Conservation (phyloP, 352 stramenopile genomes). For the Phytophthora gonapodyides region DNA sequence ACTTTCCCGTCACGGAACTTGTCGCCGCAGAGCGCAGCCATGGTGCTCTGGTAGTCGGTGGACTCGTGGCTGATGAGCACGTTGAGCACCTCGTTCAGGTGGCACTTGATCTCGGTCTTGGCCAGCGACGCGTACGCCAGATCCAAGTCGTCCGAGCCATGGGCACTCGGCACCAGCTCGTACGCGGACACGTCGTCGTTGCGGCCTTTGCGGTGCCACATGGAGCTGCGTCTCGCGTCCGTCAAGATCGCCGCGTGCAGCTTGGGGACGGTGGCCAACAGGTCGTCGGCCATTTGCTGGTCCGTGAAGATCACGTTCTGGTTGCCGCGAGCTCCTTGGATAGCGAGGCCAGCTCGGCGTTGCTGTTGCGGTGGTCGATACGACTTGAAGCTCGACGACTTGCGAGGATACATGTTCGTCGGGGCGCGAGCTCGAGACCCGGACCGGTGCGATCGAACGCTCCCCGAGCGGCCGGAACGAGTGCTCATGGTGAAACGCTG, state of each 20-base stretch:
- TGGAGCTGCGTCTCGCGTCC: constrained; percentile 22
- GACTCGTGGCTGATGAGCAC: constrained; percentile 56
- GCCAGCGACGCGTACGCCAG: constrained; percentile 47
- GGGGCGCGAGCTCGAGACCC: constrained; percentile 11
- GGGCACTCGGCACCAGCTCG: constrained; percentile 35
- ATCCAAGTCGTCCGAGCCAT: constrained; percentile 42
- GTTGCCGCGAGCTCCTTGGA: constrained; percentile 26
- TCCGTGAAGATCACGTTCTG: constrained; percentile 38
- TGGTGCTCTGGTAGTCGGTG: constrained; percentile 42
- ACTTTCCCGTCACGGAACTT: constrained; percentile 46
- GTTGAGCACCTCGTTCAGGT: constrained; percentile 72
- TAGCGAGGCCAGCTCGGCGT: constrained; percentile 20
- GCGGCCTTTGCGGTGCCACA: constrained; percentile 40
- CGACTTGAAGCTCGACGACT: constrained; percentile 27
- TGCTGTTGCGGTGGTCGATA: constrained; percentile 28
- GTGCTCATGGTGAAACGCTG: constrained; percentile 24
- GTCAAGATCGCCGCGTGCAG: constrained; percentile 36
- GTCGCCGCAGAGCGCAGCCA: constrained; percentile 40
- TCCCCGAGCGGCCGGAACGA: constrained; percentile 22
- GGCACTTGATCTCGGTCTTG: constrained; percentile 57
- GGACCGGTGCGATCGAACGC: constrained; percentile 11
- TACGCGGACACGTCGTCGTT: constrained; percentile 47
- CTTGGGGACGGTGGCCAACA: constrained; percentile 40
- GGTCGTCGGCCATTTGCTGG: constrained; percentile 43
- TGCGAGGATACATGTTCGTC: constrained; percentile 18